Evolutionary conservation across 768 basidiomycete species (phyloP).

Genomic region (Phaeolepiota aurea): DNA sequence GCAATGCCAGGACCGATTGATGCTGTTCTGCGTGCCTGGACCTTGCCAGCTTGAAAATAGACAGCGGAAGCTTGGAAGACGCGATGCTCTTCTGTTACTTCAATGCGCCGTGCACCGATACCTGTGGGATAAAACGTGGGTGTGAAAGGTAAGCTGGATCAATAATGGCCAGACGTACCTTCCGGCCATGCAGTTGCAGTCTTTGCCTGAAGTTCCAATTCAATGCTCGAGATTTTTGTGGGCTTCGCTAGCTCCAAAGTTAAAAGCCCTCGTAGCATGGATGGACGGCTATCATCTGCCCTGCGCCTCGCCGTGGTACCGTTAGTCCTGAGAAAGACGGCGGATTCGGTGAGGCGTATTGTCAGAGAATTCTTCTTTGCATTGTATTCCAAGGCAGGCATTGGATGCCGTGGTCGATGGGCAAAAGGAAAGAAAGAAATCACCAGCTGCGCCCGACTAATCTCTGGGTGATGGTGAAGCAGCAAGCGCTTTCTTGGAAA

Average conservation of each 20-base stretch:
- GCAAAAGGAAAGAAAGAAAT: no score
- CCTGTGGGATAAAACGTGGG: conserved; percentile 17
- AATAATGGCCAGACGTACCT: conserved; percentile 38
- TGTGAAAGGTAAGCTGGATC: not conserved
- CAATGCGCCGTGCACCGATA: conserved; percentile 66
- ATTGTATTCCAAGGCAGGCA: conserved; percentile 7
- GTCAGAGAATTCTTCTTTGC: conserved; percentile 33
- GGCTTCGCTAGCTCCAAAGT: conserved; percentile 57
- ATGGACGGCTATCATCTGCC: conserved; percentile 24
- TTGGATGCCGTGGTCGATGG: no score
- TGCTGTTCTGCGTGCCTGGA: conserved; percentile 23
- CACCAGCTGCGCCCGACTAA: no score
- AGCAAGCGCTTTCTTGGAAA: no score
- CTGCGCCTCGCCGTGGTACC: conserved; percentile 23
- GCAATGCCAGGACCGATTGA: conserved; percentile 42
- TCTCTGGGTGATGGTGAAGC: no score
- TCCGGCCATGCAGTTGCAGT: conserved; percentile 76
- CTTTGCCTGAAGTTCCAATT: conserved; percentile 68
- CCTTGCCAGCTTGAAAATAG: conserved; percentile 59
- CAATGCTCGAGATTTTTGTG: conserved; percentile 80
- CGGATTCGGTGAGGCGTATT: conserved; percentile 65
- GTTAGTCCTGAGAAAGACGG: conserved; percentile 58
- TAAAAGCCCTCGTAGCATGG: conserved; percentile 59
- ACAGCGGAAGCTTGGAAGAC: conserved; percentile 64
- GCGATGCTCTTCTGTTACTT: conserved; percentile 71